Evolutionary conservation across 2,329 filamentous ascomycete genomes (phyloP), one percentile per base, ranked within the genome.

Genomic region (Penicillium crustosum): DNA sequence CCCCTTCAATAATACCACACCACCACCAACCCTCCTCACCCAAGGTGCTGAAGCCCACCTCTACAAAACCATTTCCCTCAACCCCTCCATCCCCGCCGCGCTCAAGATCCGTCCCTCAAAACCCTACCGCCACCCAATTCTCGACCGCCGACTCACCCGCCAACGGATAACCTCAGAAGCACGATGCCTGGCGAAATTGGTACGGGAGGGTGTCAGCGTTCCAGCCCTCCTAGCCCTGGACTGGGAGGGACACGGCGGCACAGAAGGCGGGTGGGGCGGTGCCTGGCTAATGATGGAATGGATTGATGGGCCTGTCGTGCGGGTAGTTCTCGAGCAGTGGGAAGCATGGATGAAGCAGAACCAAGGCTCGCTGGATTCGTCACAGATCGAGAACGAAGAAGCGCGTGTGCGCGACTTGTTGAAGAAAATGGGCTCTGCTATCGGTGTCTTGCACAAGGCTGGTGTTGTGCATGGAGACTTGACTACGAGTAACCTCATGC

Each of bases 21-120:
- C 85, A 66, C 76, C 84, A 49, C 86, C 91, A 62, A 75, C 73
- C 49, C 89, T 96, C 70, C 85, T 97, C 67, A 88, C 91, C 57
- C 94, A 97, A 82, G 94, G 94, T 77, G 94, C 94, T 72, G 94
- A 99, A 84, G 93, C 91, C 59, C 91, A 93, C 64, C 86, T 99
- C 71, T 97, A 95, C 85, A 88, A 87, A 75, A 93, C 91, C 19
- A 87, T 85, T 55, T 95, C 91, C 78, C 87, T 97, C 54, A 74
- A 83, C 1, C 83, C 89, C 39, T 73, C 81, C 56, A 80, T 85
- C 10, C 85, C 89, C 15, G 89, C 87, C 71, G 91, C 93, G 0
- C 85, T 97, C 61, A 99, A 99, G 79, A 87, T 95, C 81, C 90
- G 94, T 0, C 93, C 93, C 0, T 82, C 87, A 27, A 99, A 99